Evolutionary conservation across 2,329 filamentous ascomycete species (phyloP).

Genomic region (Colletotrichum plurivorum): DNA sequence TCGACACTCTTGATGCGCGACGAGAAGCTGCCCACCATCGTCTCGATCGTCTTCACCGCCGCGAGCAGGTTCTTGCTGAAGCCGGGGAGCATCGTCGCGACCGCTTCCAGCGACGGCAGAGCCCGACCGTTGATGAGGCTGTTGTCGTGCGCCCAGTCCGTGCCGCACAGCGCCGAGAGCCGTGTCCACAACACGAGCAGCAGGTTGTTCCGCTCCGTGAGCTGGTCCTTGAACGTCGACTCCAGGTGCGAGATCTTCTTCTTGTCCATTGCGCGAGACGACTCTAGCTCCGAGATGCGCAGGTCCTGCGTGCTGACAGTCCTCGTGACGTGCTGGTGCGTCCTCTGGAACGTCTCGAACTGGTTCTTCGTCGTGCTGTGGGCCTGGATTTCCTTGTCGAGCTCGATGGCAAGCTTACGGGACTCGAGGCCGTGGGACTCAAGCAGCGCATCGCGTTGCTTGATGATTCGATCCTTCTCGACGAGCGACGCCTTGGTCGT

Average conservation of each 20-base stretch:
- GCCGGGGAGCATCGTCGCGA: slow-evolving; percentile 86
- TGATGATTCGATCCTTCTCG: slow-evolving; percentile 93
- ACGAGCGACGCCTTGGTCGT: slow-evolving; percentile 80
- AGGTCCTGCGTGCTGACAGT: slow-evolving; percentile 89
- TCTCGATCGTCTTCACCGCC: slow-evolving; percentile 90
- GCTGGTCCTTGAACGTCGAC: slow-evolving; percentile 85
- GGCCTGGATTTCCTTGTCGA: slow-evolving; percentile 89
- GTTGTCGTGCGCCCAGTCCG: slow-evolving; percentile 93
- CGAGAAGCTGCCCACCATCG: slow-evolving; percentile 83
- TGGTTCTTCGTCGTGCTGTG: slow-evolving; percentile 90
- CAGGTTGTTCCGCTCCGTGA: slow-evolving; percentile 90
- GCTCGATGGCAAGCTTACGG: slow-evolving; percentile 85
- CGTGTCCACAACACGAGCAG: slow-evolving; percentile 92
- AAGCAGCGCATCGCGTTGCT: slow-evolving; percentile 88
- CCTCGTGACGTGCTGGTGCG: slow-evolving; percentile 87
- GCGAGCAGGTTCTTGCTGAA: slow-evolving; percentile 92
- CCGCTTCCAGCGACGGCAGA: slow-evolving; percentile 86
- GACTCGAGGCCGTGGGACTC: slow-evolving; percentile 91
- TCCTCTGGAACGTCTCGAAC: slow-evolving; percentile 90
- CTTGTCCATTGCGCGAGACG: slow-evolving; percentile 81
- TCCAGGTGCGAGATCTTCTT: slow-evolving; percentile 84
- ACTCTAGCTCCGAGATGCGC: slow-evolving; percentile 88
- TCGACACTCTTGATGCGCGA: slow-evolving; percentile 87
- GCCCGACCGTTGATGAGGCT: slow-evolving; percentile 88
- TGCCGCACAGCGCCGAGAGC: slow-evolving; percentile 86